These are phyloP conservation scores for Alternaria brassicicola DNA, from an alignment of 2,329 filamentous ascomycete genomes.

Conservation along the genomic window DNA sequence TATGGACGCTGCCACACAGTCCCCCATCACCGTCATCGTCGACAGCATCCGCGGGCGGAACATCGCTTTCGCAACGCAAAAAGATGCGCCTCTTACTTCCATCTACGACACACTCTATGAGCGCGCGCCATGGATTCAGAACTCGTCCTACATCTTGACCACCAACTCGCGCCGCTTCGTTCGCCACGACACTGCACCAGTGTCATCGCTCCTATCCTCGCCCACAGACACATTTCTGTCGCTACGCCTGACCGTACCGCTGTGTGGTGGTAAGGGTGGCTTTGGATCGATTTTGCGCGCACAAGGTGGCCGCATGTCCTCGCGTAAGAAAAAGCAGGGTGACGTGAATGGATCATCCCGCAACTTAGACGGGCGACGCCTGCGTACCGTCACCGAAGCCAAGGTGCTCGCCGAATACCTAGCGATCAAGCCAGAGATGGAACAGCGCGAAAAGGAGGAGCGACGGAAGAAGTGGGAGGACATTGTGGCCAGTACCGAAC, in stretches of 20 bases:
- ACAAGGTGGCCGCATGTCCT: conserved; percentile 96
- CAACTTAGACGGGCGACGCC: conserved; percentile 86
- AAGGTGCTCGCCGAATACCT: conserved; percentile 95
- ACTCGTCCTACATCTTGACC: conserved; percentile 74
- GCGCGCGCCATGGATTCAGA: conserved; percentile 63
- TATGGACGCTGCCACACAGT: conserved; percentile 35
- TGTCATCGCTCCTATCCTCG: conserved; percentile 67
- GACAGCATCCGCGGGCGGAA: conserved; percentile 83
- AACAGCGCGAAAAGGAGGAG: conserved; percentile 88
- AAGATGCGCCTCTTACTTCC: conserved; percentile 69
- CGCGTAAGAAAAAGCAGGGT: conserved; percentile 83
- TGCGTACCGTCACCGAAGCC: conserved; percentile 92
- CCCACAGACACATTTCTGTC: conserved; percentile 73
- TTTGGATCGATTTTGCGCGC: conserved; percentile 97
- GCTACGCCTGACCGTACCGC: conserved; percentile 76
- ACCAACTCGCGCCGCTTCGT: conserved; percentile 80
- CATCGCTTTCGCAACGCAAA: conserved; percentile 78
- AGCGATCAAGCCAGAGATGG: conserved; percentile 96
- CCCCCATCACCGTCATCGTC: conserved; percentile 67
- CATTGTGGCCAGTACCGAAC: conserved; percentile 83
- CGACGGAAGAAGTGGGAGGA: conserved; percentile 84
- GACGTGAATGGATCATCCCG: conserved; percentile 90
- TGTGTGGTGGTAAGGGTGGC: conserved; percentile 94
- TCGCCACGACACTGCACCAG: conserved; percentile 57
- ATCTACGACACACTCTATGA: conserved; percentile 67